Evolutionary conservation across 2,329 filamentous ascomycete species (phyloP).

Genomic region (Nigrospora osmanthi): DNA sequence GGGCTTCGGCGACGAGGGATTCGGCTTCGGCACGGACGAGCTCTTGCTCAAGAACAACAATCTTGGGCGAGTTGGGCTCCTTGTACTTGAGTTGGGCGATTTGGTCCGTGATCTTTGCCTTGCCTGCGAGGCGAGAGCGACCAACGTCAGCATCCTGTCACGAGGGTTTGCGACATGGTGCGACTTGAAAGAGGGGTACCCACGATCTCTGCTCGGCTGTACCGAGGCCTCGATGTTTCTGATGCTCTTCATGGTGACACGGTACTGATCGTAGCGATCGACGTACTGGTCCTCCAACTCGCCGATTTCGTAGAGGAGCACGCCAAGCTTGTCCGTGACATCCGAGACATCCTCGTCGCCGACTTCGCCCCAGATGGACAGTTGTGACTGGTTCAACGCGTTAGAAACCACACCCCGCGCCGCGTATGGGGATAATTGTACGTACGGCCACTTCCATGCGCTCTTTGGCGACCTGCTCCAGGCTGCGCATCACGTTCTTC

Average conservation of each 20-base stretch:
- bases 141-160: conserved; percentile 10
- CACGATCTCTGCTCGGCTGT: conserved; percentile 94
- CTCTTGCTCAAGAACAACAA: conserved; percentile 96
- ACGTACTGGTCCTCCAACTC: conserved; percentile 98
- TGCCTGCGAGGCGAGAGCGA: conserved; percentile 47
- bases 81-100: conserved; percentile 99
- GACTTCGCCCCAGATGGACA: conserved; percentile 93
- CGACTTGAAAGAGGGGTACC: conserved; percentile 23
- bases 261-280: conserved; percentile 98
- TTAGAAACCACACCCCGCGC: not conserved
- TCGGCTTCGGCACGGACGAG: conserved; percentile 97
- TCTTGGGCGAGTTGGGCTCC: conserved; percentile 95
- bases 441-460: conserved; percentile 97
- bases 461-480: conserved; percentile 91
- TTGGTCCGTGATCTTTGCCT: conserved; percentile 98
- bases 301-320: conserved; percentile 95
- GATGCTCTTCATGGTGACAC: conserved; percentile 98
- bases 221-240: conserved; percentile 98
- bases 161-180: conserved; percentile 2
- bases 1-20: conserved; percentile 95
- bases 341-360: conserved; percentile 98
- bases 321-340: conserved; percentile 96
- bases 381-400: conserved; percentile 68
- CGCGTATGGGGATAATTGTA: conserved; percentile 12
- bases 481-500: conserved; percentile 99